Evolutionary conservation across 257 asterid species (phyloP).

Genomic region (Petunia secreta): DNA sequence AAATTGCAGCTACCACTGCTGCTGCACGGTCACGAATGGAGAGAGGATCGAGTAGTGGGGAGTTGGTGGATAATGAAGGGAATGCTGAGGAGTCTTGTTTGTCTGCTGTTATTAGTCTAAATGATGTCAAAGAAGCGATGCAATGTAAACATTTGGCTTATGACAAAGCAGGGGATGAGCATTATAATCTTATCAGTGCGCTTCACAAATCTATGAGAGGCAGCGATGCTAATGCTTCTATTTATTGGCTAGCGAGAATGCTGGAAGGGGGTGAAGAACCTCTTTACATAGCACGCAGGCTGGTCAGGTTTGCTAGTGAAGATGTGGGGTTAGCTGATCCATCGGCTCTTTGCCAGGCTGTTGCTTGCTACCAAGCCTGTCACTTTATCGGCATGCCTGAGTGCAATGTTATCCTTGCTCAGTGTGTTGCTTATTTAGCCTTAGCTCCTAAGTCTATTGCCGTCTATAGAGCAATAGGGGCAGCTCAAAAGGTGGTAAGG

Average conservation of each 20-base stretch:
- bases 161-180: constrained; percentile 81
- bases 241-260: constrained; percentile 88
- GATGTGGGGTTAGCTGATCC: constrained; percentile 88
- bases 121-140: constrained; percentile 64
- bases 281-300: constrained; percentile 76
- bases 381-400: constrained; percentile 86
- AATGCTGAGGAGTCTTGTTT: background rate
- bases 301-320: constrained; percentile 72
- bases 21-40: constrained; percentile 30
- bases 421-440: constrained; percentile 75
- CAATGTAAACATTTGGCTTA: constrained; percentile 79
- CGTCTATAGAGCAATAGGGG: constrained; percentile 60
- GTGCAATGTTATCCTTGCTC: constrained; percentile 73
- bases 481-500: constrained; percentile 64
- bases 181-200: constrained; percentile 77
- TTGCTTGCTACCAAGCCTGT: constrained; percentile 83
- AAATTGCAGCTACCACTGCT: constrained; percentile 62
- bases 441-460: constrained; percentile 80
- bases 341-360: constrained; percentile 73
- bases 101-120: constrained; percentile 11
- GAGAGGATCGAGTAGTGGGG: background rate
- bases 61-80: background rate
- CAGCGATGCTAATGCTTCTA: constrained; percentile 70
- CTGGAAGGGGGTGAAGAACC: constrained; percentile 94
- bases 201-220: constrained; percentile 92